Evolutionary conservation across 768 basidiomycete genomes (phyloP), one percentile per base, ranked within the genome.

Genomic region (Trichaptum fuscoviolaceum): DNA sequence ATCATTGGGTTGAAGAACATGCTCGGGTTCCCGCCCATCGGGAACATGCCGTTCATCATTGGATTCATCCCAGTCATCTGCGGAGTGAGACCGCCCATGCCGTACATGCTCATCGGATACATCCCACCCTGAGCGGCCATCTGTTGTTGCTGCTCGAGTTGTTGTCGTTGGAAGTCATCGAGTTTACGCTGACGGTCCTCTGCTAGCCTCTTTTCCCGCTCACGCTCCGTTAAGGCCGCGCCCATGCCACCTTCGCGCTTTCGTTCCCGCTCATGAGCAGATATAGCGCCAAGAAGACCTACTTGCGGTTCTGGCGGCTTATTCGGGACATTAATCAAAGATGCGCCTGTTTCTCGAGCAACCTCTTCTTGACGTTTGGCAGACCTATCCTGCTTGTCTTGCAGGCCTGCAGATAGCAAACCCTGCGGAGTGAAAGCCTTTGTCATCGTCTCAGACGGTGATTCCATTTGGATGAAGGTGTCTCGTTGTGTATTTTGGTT

Each of bases 371-470:
- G 95, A 64, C 90, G 85, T 76, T 96, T 96, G 1, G 97, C 97
- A 34, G 95, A 97, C 36, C 96, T 87, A 73, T 97, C 95, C 75
- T 96, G 90, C 75, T 94, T 94, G 75, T 98, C 96, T 73, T 96
- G 93, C 70, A 99, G 82, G 42, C 97, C 97, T 64, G 95, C 94
- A 66, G 95, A 95, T 57, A 99, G 86, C 18, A 99, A 79, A 8
- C 97, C 97, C 68, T 96, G 95, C 3, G 96, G 95, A 0, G 93
- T 91, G 73, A 98, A 97, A 0, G 95, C 95, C 74, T 96, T 96
- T 10, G 93, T 96, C 83, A 95, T 89, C 23, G 84, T 85, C 65
- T 89, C 86, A 0, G 87, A 82, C 5, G 87, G 75, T 9, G 84
- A 82, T 63, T 93, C 92, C 27, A 94, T 81, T 71, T 92, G 91